Base-by-base conservation (phyloP, 768 basidiomycete genomes). In the Crepidotus variabilis region DNA sequence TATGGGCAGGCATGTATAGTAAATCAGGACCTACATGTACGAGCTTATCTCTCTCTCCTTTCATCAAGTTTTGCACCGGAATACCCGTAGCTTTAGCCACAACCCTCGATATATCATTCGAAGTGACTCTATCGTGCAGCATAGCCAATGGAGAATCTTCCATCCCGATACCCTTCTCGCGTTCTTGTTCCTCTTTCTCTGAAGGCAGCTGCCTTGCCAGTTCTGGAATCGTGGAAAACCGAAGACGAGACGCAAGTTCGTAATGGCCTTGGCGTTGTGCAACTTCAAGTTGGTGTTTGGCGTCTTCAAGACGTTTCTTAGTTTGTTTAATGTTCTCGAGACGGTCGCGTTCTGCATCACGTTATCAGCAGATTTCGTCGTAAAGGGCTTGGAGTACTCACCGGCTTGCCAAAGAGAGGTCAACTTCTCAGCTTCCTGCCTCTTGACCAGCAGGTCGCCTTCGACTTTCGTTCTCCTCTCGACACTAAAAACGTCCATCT, bases 61-160 rank as follows among this genome's bases (percentile, higher is more conserved):
- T 92, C 62, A 96, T 71, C 58, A 96, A 71, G 64, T 88, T 94
- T 69, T 91, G 84, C 1, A 95, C 92, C 0, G 94, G 94, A 23
- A 96, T 94, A 6, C 94, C 94, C 0, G 94, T 97, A 0, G 90
- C 80, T 65, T 87, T 89, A 6, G 91, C 92, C 2, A 95, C 88
- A 20, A 95, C 94, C 2, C 90, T 78, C 1, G 94, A 84, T 50
- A 96, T 94, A 68, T 95, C 92, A 62, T 84, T 86, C n/a, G 87
- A 87, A 6, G 90, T 94, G 7, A 97, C 92, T 39, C 92, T 78
- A 59, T 94, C 93, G 61, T 93, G 86, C 33, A 95, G 74, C 81
- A 90, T 88, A 11, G 79, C 69, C 35, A 87, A 70, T 33, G 83
- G 81, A 14, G 75, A 74, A 20, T 79, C 79, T 33, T 76, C 78